These are phyloP conservation scores for Hamigera avellanea DNA, from an alignment of 495 filamentous ascomycete genomes.

Conservation along the genomic window DNA sequence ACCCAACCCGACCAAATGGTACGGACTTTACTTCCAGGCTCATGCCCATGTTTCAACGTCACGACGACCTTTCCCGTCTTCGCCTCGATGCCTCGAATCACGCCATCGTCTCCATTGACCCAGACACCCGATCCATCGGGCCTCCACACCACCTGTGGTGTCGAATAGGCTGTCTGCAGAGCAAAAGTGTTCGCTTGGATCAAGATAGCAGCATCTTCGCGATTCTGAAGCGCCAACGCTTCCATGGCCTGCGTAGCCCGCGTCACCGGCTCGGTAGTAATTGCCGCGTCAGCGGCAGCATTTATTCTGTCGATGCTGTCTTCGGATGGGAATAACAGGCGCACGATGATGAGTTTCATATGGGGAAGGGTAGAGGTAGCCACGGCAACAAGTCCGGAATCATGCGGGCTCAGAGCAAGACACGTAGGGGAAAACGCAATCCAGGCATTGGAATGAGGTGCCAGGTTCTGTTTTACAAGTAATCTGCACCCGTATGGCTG, in stretches of 20 bases:
- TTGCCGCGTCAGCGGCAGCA: constrained; percentile 1
- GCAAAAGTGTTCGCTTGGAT: constrained; percentile 49
- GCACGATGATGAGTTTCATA: constrained; percentile 56
- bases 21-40: constrained; percentile 49
- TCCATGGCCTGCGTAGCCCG: constrained; percentile 40
- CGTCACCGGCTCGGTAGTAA: constrained; percentile 13
- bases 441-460: constrained; percentile 55
- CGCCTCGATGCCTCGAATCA: constrained; percentile 51
- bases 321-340: constrained; percentile 38
- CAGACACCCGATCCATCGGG: constrained; percentile 54
- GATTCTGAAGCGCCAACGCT: constrained; percentile 38
- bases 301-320: constrained; percentile 1
- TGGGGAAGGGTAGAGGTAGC: constrained; percentile 51
- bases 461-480: constrained; percentile 48
- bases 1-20: constrained; percentile 53
- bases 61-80: constrained; percentile 46
- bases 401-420: constrained; percentile 42
- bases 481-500: constrained; percentile 18
- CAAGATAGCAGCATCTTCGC: constrained; percentile 48
- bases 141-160: constrained; percentile 52
- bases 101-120: constrained; percentile 61
- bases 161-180: constrained; percentile 58
- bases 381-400: constrained; percentile 46
- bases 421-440: constrained; percentile 50
- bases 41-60: constrained; percentile 42